Conservation (phyloP, 2,329 filamentous ascomycete genomes). For the Talaromyces albobiverticillius region DNA sequence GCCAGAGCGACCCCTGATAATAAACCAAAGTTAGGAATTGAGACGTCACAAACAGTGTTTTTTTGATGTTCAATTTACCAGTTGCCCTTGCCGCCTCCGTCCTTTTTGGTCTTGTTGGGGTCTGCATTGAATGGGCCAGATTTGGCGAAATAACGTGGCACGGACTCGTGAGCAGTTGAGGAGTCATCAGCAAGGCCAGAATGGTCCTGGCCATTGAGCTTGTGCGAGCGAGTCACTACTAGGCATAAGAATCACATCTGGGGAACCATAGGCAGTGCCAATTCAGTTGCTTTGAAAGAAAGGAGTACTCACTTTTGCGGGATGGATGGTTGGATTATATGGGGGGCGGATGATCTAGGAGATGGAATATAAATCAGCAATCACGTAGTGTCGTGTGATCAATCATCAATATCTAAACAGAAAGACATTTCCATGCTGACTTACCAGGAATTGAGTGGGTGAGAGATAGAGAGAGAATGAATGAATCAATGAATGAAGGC, state of each 20-base stretch:
- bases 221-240: constrained; percentile 95
- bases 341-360: neutral
- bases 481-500: too few relatives aligned
- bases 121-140: constrained; percentile 74
- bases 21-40: neutral
- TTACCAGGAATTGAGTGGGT: neutral
- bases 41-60: constrained; percentile 5
- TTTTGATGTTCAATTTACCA: constrained; percentile 65
- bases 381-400: constrained; percentile 2
- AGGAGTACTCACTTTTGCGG: neutral
- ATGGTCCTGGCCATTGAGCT: constrained; percentile 91
- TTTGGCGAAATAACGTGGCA: constrained; percentile 94
- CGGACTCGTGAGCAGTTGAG: constrained; percentile 64
- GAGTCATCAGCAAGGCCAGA: constrained; percentile 73
- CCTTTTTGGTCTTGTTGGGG: constrained; percentile 95
- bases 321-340: neutral
- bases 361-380: neutral
- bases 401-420: too few relatives aligned
- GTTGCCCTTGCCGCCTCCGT: constrained; percentile 87
- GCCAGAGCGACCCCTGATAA: constrained; percentile 71
- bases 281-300: too few relatives aligned
- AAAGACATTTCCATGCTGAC: too few relatives aligned
- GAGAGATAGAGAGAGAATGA: too few relatives aligned
- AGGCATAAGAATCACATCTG: neutral
- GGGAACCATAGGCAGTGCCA: neutral